Evolutionary conservation across 768 basidiomycete genomes (phyloP).

Genomic region (Dacryopinax primogenitus): DNA sequence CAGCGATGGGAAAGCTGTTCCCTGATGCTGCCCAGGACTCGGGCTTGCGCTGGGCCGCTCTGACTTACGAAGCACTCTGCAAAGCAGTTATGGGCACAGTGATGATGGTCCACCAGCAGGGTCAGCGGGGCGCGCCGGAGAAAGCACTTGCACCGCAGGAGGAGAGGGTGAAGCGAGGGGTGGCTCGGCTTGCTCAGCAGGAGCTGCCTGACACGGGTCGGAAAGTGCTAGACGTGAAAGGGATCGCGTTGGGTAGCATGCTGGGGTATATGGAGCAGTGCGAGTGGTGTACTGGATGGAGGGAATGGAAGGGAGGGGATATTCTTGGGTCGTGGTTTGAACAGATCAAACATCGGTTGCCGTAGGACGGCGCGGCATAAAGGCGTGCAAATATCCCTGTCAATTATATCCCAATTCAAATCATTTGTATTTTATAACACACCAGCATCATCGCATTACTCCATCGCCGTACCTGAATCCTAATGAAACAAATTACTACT

Average conservation of each 20-base stretch:
- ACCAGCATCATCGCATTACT: no score
- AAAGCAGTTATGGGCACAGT: conserved; percentile 2
- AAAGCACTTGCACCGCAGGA: neutral
- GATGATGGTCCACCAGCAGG: conserved; percentile 6
- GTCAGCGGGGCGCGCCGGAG: neutral
- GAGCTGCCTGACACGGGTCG: neutral
- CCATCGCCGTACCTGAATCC: no score
- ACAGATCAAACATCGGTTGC: neutral
- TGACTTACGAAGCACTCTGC: neutral
- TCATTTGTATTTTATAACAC: no score
- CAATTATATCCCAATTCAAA: no score
- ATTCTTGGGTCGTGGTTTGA: neutral
- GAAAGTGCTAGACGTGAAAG: neutral
- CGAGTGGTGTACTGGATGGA: neutral
- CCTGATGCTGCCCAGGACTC: neutral
- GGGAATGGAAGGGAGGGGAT: neutral
- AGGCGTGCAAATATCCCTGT: no score
- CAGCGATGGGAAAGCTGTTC: neutral
- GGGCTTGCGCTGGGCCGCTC: neutral
- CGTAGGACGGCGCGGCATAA: no score
- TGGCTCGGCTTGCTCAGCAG: neutral
- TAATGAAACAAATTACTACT: no score
- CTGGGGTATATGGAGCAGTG: neutral
- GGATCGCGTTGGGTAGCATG: conserved; percentile 1
- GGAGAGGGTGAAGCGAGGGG: neutral